phyloP scores from a whole-genome alignment of 2,329 filamentous ascomycete genomes.

The Cladophialophora yegresii region DNA sequence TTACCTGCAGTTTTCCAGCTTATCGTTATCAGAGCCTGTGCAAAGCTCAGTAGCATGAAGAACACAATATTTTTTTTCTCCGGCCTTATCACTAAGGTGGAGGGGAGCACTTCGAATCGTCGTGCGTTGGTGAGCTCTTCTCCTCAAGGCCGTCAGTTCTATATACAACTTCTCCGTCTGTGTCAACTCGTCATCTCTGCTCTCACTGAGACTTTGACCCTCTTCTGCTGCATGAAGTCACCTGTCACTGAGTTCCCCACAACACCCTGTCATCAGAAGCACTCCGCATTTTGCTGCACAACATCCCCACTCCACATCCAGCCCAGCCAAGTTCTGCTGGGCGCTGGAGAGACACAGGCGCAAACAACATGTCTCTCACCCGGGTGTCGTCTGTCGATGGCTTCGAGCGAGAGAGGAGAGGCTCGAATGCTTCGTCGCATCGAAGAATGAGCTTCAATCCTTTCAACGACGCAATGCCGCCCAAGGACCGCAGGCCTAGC shows the following conservation, averaged over 20 bases:
- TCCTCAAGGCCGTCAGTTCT: neutral
- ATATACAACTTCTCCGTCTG: neutral
- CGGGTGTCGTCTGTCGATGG: constrained; percentile 49
- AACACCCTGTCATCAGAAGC: neutral
- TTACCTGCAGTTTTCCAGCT: constrained; percentile 19
- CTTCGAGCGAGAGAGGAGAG: constrained; percentile 43
- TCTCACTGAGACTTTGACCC: constrained; percentile 1
- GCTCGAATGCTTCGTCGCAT: constrained; percentile 41
- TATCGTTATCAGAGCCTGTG: constrained; percentile 25
- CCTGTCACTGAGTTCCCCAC: neutral
- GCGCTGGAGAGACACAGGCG: neutral
- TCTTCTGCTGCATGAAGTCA: constrained; percentile 3
- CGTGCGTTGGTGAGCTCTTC: constrained; percentile 6
- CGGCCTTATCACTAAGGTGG: constrained; percentile 10
- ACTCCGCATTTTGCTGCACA: constrained; percentile 25
- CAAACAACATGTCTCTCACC: constrained; percentile 45
- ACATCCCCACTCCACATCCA: constrained; percentile 12
- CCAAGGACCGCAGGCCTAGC: constrained; percentile 38
- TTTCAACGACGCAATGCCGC: constrained; percentile 45
- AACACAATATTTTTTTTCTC: constrained; percentile 2
- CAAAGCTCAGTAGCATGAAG: constrained; percentile 3
- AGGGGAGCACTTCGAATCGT: neutral
- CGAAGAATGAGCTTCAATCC: constrained; percentile 49
- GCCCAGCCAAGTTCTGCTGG: constrained; percentile 6
- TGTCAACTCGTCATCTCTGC: neutral